Base-by-base conservation (phyloP, 805 yeast genomes). In the Starmerella potacharoeniae region DNA sequence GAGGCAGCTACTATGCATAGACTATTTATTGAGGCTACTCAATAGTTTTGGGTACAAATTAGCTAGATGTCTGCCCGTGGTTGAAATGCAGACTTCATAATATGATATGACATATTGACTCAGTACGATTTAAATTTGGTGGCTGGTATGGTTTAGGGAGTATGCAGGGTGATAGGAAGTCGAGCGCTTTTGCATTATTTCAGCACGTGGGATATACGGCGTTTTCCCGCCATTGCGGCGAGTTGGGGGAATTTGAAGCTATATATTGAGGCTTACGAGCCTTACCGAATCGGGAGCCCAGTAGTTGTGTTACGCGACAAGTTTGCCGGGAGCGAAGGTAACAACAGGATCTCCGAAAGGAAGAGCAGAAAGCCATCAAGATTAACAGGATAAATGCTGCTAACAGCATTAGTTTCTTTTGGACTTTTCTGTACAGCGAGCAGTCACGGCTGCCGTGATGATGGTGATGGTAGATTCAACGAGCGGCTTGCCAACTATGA, bases 381-480 rank as follows among this genome's bases (percentile, higher is more conserved):
- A 22, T 22, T 22, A 2, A 22, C 22, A 22, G 22, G 22, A 22
- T 37, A 7, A 37, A 40, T 40, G 43, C 29, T 40, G 43, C 6
- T 13, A 22, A 14, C 13, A 11, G 31, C 22, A 8, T 11, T 28
- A 1, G 9, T 42, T 22, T 28, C 16, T 4, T 11, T 28, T 42
- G 33, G 16, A 2, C 4, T 29, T 13, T 14, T 42, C 1, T 17
- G 1, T 28, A 6, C 9, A 5, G 33, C 10, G 9, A 8, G 16
- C 16, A 10, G 29, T 8, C 39, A 37, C 16, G 51, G 50, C 5
- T 51, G 55, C 43, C 48, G 48, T 13, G 59, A 57, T 34, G 59
- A 57, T 17, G 59, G 57, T 11, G 59, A 57, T 29, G 59, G 59
- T 6, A 47, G 59, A 14, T 57, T 57, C 49, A 44, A 54, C 47